Evolutionary conservation across 345 rosid genomes (phyloP).

Genomic region (Corchorus capsularis): DNA sequence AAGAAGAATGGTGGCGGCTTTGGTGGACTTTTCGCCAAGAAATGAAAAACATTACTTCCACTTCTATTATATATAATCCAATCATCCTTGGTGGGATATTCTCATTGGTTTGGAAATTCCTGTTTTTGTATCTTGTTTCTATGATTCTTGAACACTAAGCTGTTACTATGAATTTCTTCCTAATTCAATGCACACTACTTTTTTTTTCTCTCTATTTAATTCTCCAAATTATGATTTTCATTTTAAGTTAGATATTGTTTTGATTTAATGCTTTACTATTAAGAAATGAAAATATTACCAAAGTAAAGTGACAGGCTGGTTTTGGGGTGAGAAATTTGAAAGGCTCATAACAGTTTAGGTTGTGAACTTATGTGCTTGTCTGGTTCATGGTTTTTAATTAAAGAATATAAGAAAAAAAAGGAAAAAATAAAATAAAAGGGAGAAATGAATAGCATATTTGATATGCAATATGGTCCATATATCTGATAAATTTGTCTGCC

Average conservation of each 20-base stretch:
- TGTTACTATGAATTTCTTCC: constrained; percentile 3
- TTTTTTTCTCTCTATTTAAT: neutral
- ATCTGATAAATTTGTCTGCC: constrained; percentile 1
- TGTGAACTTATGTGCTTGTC: neutral
- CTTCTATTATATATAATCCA: neutral
- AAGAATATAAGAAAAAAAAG: no score
- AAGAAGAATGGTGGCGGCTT: constrained; percentile 52
- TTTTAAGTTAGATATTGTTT: constrained; percentile 4
- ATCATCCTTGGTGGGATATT: neutral
- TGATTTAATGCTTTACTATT: neutral
- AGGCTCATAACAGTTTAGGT: neutral
- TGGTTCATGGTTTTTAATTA: no score
- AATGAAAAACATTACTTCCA: constrained; percentile 19
- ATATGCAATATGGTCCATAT: neutral
- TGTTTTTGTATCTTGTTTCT: neutral
- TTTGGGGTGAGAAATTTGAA: no score
- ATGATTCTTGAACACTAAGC: constrained; percentile 28
- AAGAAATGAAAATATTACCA: neutral
- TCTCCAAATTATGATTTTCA: constrained; percentile 7
- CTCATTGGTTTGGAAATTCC: constrained; percentile 2
- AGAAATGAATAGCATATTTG: constrained; percentile 3
- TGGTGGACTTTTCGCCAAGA: constrained; percentile 66
- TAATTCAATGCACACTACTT: constrained; percentile 10
- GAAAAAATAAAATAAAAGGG: neutral
- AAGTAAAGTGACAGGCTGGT: neutral